phyloP scores from a whole-genome alignment of 768 basidiomycete genomes.

The Hemileccinum rubropunctum region DNA sequence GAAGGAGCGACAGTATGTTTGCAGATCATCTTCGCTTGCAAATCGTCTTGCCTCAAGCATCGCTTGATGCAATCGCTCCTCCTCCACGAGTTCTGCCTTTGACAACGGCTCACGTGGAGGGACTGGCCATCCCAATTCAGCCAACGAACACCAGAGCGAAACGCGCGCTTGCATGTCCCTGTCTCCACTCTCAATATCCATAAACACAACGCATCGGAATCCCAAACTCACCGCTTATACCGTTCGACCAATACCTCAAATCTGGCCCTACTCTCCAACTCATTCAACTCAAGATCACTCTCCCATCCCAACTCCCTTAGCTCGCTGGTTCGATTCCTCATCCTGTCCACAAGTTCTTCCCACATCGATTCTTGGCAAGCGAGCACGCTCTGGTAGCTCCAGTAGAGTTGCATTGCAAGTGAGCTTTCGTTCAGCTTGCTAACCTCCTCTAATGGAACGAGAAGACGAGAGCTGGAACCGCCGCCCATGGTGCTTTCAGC shows the following conservation, averaged over 20 bases:
- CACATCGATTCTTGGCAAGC: constrained; percentile 76
- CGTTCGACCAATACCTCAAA: constrained; percentile 60
- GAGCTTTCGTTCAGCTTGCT: constrained; percentile 53
- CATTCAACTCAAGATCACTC: constrained; percentile 59
- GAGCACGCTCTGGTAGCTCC: constrained; percentile 57
- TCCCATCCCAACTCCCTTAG: constrained; percentile 67
- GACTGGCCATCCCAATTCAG: constrained; percentile 54
- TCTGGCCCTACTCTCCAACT: constrained; percentile 52
- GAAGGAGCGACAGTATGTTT: constrained; percentile 55
- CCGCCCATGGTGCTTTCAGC: constrained; percentile 41
- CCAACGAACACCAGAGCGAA: constrained; percentile 62
- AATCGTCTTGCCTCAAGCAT: constrained; percentile 56
- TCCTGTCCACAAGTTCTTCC: constrained; percentile 65
- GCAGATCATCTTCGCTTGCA: constrained; percentile 51
- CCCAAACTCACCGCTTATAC: constrained; percentile 46
- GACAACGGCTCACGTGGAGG: constrained; percentile 61
- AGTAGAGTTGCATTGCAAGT: constrained; percentile 68
- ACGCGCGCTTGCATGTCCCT: constrained; percentile 69
- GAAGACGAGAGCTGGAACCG: constrained; percentile 30
- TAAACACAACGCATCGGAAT: neutral
- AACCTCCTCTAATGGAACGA: constrained; percentile 43
- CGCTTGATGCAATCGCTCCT: constrained; percentile 57
- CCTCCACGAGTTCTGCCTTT: constrained; percentile 68
- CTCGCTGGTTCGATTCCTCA: constrained; percentile 54
- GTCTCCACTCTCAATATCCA: constrained; percentile 1